Evolutionary conservation across 768 basidiomycete genomes (phyloP).

Genomic region (Aureoboletus auriporus): DNA sequence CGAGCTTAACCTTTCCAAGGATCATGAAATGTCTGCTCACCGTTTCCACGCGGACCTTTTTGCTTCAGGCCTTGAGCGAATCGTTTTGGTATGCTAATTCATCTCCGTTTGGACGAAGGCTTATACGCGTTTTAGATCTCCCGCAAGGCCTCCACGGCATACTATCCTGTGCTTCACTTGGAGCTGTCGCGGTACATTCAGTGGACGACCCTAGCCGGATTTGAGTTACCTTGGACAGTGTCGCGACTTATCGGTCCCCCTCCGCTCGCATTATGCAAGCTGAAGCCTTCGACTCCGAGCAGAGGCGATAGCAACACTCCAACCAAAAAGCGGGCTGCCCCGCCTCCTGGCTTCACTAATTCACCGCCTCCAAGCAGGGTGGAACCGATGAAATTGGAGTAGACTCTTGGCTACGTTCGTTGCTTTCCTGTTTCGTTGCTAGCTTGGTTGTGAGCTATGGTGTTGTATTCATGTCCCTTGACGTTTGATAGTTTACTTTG

Average conservation of each 20-base stretch:
- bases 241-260: constrained; percentile 77
- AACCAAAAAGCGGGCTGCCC: constrained; percentile 17
- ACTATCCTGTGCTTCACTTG: constrained; percentile 92
- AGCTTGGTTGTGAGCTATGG: constrained; percentile 4
- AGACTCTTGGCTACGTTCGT: constrained; percentile 1
- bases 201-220: constrained; percentile 59
- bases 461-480: constrained; percentile 8
- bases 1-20: constrained; percentile 60
- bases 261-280: constrained; percentile 57
- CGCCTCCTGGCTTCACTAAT: constrained; percentile 14
- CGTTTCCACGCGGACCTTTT: constrained; percentile 86
- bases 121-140: constrained; percentile 56
- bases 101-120: not conserved
- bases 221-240: constrained; percentile 78
- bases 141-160: constrained; percentile 90
- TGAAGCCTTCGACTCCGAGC: constrained; percentile 13
- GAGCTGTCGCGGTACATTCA: constrained; percentile 87
- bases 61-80: constrained; percentile 86
- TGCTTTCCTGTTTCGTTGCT: not conserved
- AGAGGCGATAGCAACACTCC: constrained; percentile 19
- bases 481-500: constrained; percentile 2
- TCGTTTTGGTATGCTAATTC: constrained; percentile 65
- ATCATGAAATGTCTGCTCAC: constrained; percentile 72
- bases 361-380: constrained; percentile 41
- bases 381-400: constrained; percentile 43